Evolutionary conservation across 2,329 filamentous ascomycete genomes (phyloP).

Genomic region (Alternaria atra): DNA sequence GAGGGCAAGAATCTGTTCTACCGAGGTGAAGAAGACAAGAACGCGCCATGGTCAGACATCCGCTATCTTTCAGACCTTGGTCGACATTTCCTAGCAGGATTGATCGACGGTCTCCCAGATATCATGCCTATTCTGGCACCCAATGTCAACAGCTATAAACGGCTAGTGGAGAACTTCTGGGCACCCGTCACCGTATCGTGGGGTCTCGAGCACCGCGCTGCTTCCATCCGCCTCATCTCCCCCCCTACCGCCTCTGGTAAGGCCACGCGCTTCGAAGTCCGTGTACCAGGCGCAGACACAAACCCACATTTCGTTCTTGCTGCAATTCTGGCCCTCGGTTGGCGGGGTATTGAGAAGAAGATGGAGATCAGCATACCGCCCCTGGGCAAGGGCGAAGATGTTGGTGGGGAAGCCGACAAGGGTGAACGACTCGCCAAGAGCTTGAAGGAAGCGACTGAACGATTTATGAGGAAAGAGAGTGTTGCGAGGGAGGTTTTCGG

Average conservation of each 20-base stretch:
- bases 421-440: conserved; percentile 84
- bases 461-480: conserved; percentile 80
- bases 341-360: conserved; percentile 92
- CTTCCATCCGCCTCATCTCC: conserved; percentile 87
- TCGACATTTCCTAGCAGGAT: conserved; percentile 89
- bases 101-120: conserved; percentile 88
- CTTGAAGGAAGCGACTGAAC: conserved; percentile 81
- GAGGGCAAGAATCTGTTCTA: conserved; percentile 86
- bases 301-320: conserved; percentile 89
- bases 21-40: conserved; percentile 74
- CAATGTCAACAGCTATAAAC: conserved; percentile 97
- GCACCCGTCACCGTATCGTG: conserved; percentile 96
- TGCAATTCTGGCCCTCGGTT: conserved; percentile 86
- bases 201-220: conserved; percentile 94
- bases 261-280: conserved; percentile 90
- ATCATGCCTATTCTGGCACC: conserved; percentile 96
- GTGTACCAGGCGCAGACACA: conserved; percentile 91
- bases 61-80: conserved; percentile 85
- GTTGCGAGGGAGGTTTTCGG: conserved; percentile 94
- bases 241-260: conserved; percentile 85
- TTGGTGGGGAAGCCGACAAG: conserved; percentile 74
- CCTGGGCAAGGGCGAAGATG: conserved; percentile 83
- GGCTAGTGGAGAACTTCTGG: conserved; percentile 99
- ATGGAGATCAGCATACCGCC: conserved; percentile 83
- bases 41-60: conserved; percentile 68